Evolutionary conservation across 495 filamentous ascomycete species (phyloP), one percentile per base, ranked within the genome.

Genomic region (Talaromyces nanjingensis): DNA sequence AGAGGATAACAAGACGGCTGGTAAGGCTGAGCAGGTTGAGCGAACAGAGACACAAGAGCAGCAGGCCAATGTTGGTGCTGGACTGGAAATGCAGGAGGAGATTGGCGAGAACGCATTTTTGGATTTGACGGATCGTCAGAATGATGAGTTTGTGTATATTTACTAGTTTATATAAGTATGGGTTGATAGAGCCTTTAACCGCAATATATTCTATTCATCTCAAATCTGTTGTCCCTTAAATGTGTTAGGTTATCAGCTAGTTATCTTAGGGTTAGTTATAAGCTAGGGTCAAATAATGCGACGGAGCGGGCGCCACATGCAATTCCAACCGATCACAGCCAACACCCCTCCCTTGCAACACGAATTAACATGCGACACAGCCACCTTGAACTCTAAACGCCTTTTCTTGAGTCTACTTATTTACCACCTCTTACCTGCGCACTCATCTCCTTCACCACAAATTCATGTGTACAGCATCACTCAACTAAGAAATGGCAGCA

Each of bases 131-230:
- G 86, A 88, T 68, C 69, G 83, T 33, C 72, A 86, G 74, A 88
- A 89, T 67, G 84, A 88, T 66, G 85, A 89, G 73, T 87, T 88
- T 75, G 79, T 87, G 6, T 87, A 87, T 77, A 81, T 88, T 62
- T 85, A 87, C 65, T 87, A 76, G 54, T 29, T 25, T 62, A 61
- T 7, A 22, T 14, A 16, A 42, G 37, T 16, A 42, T 42, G 33
- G 4, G 37, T 42, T 16, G 37, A 16, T 39, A 39, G 49, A 24
- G 7, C 18, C 49, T 16, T 54, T 14, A 12, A 14, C 4, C 4
- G 0, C 37, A 42, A 14, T 16, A 16, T 5, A 42, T 16, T 42
- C 37, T 42, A n/a, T 6, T 14, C 37, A 42, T 42, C 9, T 37
- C 33, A 37, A 34, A 11, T 34, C 6, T 34, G 7, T 6, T 11